Conservation (phyloP, 1,284 basidiomycete genomes). For the Fomitiporia mediterranea region DNA sequence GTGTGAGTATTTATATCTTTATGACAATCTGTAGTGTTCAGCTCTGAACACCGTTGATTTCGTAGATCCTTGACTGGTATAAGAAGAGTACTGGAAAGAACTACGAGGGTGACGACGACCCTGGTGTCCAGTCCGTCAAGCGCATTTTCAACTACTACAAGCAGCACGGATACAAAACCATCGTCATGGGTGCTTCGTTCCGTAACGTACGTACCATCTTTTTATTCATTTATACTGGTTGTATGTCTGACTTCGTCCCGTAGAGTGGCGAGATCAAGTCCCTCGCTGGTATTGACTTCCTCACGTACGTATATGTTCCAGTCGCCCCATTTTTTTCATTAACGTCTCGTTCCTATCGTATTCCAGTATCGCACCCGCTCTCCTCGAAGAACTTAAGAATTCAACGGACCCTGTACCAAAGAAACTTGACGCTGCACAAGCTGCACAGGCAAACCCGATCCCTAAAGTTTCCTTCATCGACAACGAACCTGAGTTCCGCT, state of each 20-base stretch:
- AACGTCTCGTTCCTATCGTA: background rate
- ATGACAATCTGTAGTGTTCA: background rate
- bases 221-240: conserved; percentile 13
- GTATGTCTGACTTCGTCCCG: conserved; percentile 21
- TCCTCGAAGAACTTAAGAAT: conserved; percentile 91
- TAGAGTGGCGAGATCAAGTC: conserved; percentile 90
- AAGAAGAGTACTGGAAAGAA: conserved; percentile 85
- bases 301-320: conserved; percentile 47
- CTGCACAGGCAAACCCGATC: conserved; percentile 55
- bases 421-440: conserved; percentile 73
- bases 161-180: conserved; percentile 97
- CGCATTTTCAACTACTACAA: conserved; percentile 99
- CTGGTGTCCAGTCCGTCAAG: conserved; percentile 95
- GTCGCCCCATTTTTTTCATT: background rate
- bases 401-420: conserved; percentile 76
- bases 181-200: conserved; percentile 99
- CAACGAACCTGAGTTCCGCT: conserved; percentile 95
- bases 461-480: conserved; percentile 85
- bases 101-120: conserved; percentile 88
- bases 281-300: conserved; percentile 94
- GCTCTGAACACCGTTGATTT: background rate
- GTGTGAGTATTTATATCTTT: conserved; percentile 51
- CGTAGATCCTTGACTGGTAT: conserved; percentile 92
- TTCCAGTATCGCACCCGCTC: conserved; percentile 68
- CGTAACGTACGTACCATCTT: conserved; percentile 64